Base-by-base conservation (phyloP, 2,329 filamentous ascomycete genomes). In the Trichophyton schoenleinii region DNA sequence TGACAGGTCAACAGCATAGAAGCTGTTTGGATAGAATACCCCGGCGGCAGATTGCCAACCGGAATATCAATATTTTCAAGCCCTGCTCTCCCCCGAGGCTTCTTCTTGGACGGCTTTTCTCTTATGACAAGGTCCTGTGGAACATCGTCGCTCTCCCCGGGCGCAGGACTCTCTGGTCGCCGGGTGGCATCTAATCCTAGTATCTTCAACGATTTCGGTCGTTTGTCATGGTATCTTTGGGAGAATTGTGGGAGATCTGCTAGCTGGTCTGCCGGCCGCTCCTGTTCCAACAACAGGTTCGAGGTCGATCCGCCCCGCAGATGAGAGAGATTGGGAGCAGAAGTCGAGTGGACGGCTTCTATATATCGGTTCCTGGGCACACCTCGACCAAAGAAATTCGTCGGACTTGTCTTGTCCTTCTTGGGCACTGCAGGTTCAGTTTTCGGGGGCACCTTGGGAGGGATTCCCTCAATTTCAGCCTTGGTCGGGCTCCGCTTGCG, bases 1-100 rank as follows among this genome's bases (percentile, higher is more conserved):
- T 59, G 57, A 3, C 61, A 42, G 20, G 64, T 59, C 42, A 70
- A 20, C 11, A 34, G 38, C 57, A 34, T 59, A 7, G 42, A 59
- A 8, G 57, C 38, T 18, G 34, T 44, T 49, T 48, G 38, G n/a
- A 58, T 31, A 13, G 55, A 58, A 31, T 42, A 58, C 28, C 55
- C 55, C 8, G 55, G 55, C 28, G 31, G 31, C 13, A 58, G 8
- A 20, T 58, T 38, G 1, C 31, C 55, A 22, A 58, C 28, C 3
- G 55, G 55, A 42, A 58, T 25, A 20, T 41, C 55, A 53, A 53
- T 28, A 31, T 28, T 53, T 2, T 34, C 49, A 13, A 53, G 49
- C 1, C 11, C 22, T 15, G 11, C 49, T n/a, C 49, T 31, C 3
- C 11, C 49, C n/a, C 28, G 28, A 3, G 42, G 13, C n/a, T 38